Base-by-base conservation (phyloP, 192 early-diverging fungal species). In the Backusella mclennaniae region DNA sequence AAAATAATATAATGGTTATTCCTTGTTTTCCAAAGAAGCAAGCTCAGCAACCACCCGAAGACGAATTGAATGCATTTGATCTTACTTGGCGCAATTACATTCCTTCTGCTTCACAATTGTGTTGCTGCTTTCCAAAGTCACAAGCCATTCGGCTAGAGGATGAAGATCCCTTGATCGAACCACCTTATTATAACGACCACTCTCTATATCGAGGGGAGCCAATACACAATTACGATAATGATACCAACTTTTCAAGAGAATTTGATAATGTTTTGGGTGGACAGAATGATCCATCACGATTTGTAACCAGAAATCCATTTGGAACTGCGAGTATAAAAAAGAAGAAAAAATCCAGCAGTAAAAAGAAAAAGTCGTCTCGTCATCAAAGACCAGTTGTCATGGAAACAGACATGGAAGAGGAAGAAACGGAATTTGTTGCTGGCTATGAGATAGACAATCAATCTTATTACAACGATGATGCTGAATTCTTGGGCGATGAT, bases 21-120 rank as follows among this genome's bases (percentile, higher is more conserved):
- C 68, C 68, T 38, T 69, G 68, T 21, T 41, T 69, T 41, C 35
- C 68, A 8, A 69, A 69, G 14, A 69, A 38, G 35, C 35, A 69
- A 69, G 19, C 35, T 21, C 31, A 80, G 67, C 78, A 71, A 35
- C 63, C 63, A 71, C 73, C 46, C 35, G 74, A 76, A 73, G 76
- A 73, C 33, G 80, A 80, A 59, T 63, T 69, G 44, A 80, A 78
- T 66, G 82, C 79, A 15, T 81, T 80, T 66, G 83, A 86, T 67
- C 77, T 84, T 38, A 84, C 85, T 36, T 84, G 85, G 83, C 79
- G 73, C 73, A 82, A 86, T 71, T 83, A 83, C 35, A 29, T 83
- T n/a, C 82, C 82, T 21, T 83, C 82, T 38, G 33, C 67, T 26
- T 39, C 59, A 19, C 78, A 74, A 19, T 44, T 79, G 8, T 79